Percentiles rank a stretch among this genome's conserved stretches.
Evolutionary conservation across 192 early-diverging fungal genomes (phyloP).

Genomic region (Backusella tuberculispora): DNA sequence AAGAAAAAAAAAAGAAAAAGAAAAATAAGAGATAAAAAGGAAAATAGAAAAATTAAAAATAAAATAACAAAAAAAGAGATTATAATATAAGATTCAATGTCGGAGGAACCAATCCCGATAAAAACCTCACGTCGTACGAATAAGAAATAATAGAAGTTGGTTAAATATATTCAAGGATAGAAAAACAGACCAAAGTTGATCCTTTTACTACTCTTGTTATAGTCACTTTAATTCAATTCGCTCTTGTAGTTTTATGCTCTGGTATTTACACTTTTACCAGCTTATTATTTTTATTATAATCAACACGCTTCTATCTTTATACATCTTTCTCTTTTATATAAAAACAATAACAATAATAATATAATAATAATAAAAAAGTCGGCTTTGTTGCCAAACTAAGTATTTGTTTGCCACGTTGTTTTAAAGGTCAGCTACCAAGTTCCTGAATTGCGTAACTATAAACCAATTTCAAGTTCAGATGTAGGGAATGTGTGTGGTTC

Average conservation of each 20-base stretch:
- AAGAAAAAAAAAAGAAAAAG: slow-evolving; percentile 7
- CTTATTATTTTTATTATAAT: background rate
- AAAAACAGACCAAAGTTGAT: background rate
- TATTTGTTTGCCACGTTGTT: slow-evolving; percentile 16
- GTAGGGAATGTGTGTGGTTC: no score
- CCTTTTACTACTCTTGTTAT: background rate
- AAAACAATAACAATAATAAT: no score
- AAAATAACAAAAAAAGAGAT: background rate
- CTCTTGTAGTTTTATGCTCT: no score
- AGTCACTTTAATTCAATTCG: no score
- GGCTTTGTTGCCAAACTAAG: slow-evolving; percentile 22
- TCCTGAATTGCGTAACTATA: background rate
- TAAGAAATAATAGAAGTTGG: background rate
- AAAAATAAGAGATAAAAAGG: background rate
- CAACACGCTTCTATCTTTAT: no score
- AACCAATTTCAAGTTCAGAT: background rate
- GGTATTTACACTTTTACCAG: background rate
- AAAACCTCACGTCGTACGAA: slow-evolving; percentile 4
- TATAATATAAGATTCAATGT: slow-evolving; percentile 5
- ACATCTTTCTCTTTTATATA: no score
- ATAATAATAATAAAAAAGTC: no score
- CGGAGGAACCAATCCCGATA: slow-evolving; percentile 16
- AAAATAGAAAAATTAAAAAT: background rate
- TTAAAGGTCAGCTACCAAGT: background rate
- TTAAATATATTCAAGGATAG: background rate